A percentile compares a stretch with the other conserved stretches of the same genome.
phyloP scores from a whole-genome alignment of 768 basidiomycete genomes.

The Phlebiopsis gigantea region DNA sequence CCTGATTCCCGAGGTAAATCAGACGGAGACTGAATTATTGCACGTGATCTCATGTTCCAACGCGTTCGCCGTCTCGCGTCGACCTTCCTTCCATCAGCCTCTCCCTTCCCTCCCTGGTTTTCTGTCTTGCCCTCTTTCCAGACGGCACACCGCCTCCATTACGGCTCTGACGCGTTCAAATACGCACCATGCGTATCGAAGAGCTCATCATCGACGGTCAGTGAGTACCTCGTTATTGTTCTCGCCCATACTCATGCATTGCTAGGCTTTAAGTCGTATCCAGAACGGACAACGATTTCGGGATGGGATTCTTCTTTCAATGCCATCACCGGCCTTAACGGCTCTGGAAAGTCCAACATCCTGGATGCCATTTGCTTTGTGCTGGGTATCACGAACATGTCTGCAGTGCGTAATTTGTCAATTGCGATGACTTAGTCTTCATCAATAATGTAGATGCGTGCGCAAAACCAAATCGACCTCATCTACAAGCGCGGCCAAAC shows the following conservation, averaged over 20 bases:
- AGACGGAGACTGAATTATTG: neutral
- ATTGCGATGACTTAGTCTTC: neutral
- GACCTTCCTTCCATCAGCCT: neutral
- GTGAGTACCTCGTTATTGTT: neutral
- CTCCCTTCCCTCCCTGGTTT: neutral
- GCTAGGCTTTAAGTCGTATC: conserved; percentile 92
- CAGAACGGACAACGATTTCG: conserved; percentile 75
- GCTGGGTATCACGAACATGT: conserved; percentile 94
- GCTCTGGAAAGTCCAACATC: conserved; percentile 98
- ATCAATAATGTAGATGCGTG: conserved; percentile 64
- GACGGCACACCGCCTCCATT: neutral
- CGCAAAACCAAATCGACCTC: conserved; percentile 92
- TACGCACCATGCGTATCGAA: conserved; percentile 75
- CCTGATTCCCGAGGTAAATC: neutral
- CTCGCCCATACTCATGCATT: too few relatives aligned
- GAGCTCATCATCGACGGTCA: conserved; percentile 91
- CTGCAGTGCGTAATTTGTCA: conserved; percentile 50
- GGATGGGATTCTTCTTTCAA: conserved; percentile 99
- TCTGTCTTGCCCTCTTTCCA: neutral
- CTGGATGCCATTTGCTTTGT: conserved; percentile 99
- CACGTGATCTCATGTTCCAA: conserved; percentile 11
- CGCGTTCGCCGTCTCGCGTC: conserved; percentile 4
- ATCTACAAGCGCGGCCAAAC: conserved; percentile 99
- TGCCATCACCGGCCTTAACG: conserved; percentile 94
- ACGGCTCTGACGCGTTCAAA: neutral